Percentiles rank a stretch among this genome's conserved stretches.
Conservation (phyloP, 306 rosid genomes). For the Quercus rubra region DNA sequence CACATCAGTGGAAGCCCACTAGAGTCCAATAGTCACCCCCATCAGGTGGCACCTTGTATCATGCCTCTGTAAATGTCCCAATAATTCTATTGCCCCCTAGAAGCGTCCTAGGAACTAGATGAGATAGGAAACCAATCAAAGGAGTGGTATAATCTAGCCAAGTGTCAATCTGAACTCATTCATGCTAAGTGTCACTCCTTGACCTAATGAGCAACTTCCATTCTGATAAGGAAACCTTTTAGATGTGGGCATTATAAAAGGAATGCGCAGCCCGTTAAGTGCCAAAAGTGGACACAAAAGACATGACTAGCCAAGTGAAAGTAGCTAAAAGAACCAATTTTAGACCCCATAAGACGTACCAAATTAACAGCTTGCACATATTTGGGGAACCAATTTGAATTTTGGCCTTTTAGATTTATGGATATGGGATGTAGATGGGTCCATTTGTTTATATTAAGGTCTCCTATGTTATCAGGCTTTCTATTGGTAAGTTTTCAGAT, state of each 20-base stretch:
- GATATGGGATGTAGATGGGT: too few species aligned
- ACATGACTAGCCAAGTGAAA: too few species aligned
- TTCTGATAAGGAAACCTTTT: background rate
- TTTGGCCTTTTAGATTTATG: too few species aligned
- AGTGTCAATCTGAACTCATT: background rate
- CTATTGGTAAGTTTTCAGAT: too few species aligned
- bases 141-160: background rate
- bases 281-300: too few species aligned
- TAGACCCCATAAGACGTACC: too few species aligned
- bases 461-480: too few species aligned
- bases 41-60: background rate
- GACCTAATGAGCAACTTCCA: background rate
- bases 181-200: background rate
- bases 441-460: too few species aligned
- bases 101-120: background rate
- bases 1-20: background rate
- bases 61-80: background rate
- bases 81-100: background rate
- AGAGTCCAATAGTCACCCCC: background rate
- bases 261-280: background rate
- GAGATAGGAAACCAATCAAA: background rate
- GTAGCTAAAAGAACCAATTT: too few species aligned
- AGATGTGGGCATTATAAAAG: background rate
- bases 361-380: too few species aligned
- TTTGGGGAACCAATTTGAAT: too few species aligned